Evolutionary conservation across 2,329 filamentous ascomycete species (phyloP).

Genomic region (Diaporthe eres): DNA sequence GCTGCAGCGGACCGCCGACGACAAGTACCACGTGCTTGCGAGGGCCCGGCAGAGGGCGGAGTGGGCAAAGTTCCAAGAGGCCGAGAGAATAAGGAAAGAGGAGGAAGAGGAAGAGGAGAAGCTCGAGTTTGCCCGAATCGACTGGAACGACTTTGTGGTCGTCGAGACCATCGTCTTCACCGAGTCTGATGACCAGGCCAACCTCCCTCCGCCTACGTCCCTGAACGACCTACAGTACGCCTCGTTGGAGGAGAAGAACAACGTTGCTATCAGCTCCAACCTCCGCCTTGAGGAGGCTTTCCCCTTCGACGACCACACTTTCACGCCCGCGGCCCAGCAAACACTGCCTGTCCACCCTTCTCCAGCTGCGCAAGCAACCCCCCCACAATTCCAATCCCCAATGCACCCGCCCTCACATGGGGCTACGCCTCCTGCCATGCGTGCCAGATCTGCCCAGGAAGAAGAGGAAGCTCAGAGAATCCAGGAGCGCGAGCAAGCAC

Average conservation of each 20-base stretch:
- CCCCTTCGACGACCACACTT: constrained; percentile 80
- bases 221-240: constrained; percentile 94
- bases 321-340: constrained; percentile 53
- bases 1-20: constrained; percentile 79
- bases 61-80: constrained; percentile 86
- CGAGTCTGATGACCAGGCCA: constrained; percentile 86
- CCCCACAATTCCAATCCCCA: constrained; percentile 50
- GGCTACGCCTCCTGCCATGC: constrained; percentile 56
- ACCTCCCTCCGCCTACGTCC: constrained; percentile 89
- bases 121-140: constrained; percentile 83
- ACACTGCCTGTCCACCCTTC: constrained; percentile 62
- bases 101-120: constrained; percentile 88
- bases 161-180: constrained; percentile 96
- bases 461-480: constrained; percentile 76
- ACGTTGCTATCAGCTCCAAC: constrained; percentile 85
- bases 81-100: constrained; percentile 89
- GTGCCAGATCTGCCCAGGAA: constrained; percentile 60
- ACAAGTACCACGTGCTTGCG: constrained; percentile 85
- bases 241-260: constrained; percentile 94
- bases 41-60: constrained; percentile 89
- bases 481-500: constrained; percentile 72
- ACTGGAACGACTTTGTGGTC: constrained; percentile 98
- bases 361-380: constrained; percentile 53
- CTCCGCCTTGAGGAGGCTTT: constrained; percentile 95
- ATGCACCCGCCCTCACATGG: constrained; percentile 47